phyloP scores from a whole-genome alignment of 192 early-diverging fungal species.

The Mortierella claussenii region DNA sequence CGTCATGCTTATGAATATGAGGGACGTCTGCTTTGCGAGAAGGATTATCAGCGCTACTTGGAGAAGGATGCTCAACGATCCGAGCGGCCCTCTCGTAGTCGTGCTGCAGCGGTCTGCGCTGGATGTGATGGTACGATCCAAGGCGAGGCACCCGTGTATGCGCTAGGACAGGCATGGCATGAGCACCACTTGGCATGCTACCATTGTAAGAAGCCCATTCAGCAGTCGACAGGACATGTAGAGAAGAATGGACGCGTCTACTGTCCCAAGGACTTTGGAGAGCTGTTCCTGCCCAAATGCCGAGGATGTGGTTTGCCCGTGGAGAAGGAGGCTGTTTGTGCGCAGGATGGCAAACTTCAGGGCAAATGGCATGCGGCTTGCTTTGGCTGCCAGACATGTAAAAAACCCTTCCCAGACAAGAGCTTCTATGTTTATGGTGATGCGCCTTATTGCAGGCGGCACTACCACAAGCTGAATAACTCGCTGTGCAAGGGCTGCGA shows the following conservation, averaged over 20 bases:
- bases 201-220: conserved; percentile 73
- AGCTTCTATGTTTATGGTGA: conserved; percentile 92
- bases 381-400: conserved; percentile 79
- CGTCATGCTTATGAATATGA: conserved; percentile 67
- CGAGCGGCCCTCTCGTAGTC: conserved; percentile 37
- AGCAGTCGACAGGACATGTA: conserved; percentile 56
- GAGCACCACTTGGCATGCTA: conserved; percentile 71
- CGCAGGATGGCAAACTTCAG: conserved; percentile 73
- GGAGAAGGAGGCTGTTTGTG: conserved; percentile 77
- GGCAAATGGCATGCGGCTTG: conserved; percentile 79
- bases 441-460: conserved; percentile 83
- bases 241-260: conserved; percentile 75
- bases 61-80: conserved; percentile 41
- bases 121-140: conserved; percentile 37
- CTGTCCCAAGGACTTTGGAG: conserved; percentile 75
- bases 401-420: conserved; percentile 77
- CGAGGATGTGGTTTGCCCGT: conserved; percentile 68
- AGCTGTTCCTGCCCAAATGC: conserved; percentile 75
- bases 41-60: conserved; percentile 56
- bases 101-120: conserved; percentile 25
- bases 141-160: conserved; percentile 61
- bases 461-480: conserved; percentile 89
- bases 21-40: conserved; percentile 70
- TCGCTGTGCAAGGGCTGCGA: conserved; percentile 84
- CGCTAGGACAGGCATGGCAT: conserved; percentile 74